These are phyloP conservation scores for Fusarium albosuccineum DNA, from an alignment of 2,329 filamentous ascomycete genomes.

Conservation along the genomic window DNA sequence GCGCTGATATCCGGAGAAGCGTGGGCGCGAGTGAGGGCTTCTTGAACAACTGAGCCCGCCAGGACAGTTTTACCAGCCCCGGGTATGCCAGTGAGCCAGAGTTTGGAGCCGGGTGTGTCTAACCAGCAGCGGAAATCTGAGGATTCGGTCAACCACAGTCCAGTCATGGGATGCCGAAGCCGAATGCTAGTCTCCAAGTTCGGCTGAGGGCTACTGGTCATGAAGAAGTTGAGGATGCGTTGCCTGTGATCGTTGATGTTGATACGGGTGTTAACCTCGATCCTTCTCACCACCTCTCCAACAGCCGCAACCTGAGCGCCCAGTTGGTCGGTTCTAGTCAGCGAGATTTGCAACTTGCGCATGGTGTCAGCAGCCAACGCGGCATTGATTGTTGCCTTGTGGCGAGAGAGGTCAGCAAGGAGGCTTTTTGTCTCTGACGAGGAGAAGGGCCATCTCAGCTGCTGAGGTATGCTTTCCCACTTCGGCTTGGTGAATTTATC, in stretches of 20 bases:
- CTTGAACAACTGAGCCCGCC: slow-evolving; percentile 4
- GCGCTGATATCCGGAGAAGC: accelerated
- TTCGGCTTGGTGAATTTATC: background rate
- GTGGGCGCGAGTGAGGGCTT: background rate
- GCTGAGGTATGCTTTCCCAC: background rate
- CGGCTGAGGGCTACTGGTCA: slow-evolving; percentile 4
- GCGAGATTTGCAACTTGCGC: slow-evolving; percentile 3
- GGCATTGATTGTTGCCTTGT: slow-evolving; percentile 22
- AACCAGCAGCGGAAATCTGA: slow-evolving; percentile 9
- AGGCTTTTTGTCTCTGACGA: slow-evolving; percentile 13
- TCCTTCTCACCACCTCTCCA: background rate
- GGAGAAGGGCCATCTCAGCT: slow-evolving; percentile 36
- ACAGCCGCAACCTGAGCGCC: background rate
- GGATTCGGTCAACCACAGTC: slow-evolving; percentile 15
- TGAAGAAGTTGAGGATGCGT: slow-evolving; percentile 8
- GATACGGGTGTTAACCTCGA: slow-evolving; percentile 24
- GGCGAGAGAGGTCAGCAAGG: slow-evolving; percentile 18
- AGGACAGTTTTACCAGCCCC: slow-evolving; percentile 28
- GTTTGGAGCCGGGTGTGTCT: background rate
- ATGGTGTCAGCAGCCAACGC: slow-evolving; percentile 23
- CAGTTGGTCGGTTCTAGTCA: background rate
- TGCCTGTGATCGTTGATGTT: background rate
- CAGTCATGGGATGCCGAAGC: slow-evolving; percentile 16
- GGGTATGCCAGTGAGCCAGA: slow-evolving; percentile 27
- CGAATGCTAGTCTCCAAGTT: background rate